Percentiles rank a stretch among this genome's conserved stretches.
phyloP scores from a whole-genome alignment of 352 stramenopile genomes.

The Globisporangium splendens region DNA sequence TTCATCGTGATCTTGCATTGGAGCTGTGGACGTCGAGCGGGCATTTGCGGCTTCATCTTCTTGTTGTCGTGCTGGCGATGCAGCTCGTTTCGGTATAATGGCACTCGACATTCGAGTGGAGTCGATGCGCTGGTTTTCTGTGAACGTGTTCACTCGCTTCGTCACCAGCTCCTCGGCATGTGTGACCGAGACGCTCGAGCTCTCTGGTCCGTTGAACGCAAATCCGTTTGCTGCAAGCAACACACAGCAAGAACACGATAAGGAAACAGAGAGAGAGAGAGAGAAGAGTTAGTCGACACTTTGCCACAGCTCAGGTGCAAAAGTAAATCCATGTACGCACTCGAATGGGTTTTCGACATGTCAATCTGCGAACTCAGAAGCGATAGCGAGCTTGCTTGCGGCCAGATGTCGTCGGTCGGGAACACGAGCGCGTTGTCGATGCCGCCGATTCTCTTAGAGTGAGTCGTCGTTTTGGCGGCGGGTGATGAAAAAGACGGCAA shows the following conservation, averaged over 20 bases:
- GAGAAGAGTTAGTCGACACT: no score
- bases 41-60: background rate
- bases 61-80: background rate
- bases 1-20: no score
- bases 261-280: background rate
- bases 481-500: background rate
- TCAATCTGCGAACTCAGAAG: conserved; percentile 7
- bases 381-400: conserved; percentile 7
- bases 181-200: background rate
- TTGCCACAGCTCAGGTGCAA: no score
- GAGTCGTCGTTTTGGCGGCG: background rate
- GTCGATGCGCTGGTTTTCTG: background rate
- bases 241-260: background rate
- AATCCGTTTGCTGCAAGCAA: conserved; percentile 22
- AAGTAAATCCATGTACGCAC: conserved; percentile 2
- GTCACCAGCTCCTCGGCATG: conserved; percentile 23
- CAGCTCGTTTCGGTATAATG: background rate
- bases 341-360: conserved; percentile 9
- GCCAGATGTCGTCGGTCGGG: background rate
- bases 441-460: background rate
- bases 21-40: no score
- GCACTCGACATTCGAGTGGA: background rate
- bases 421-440: conserved; percentile 12
- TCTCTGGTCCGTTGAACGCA: conserved; percentile 29
- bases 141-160: conserved; percentile 24